These are phyloP conservation scores for Streptanthus diversifolius DNA, from an alignment of 345 rosid species.

Conservation along the genomic window DNA sequence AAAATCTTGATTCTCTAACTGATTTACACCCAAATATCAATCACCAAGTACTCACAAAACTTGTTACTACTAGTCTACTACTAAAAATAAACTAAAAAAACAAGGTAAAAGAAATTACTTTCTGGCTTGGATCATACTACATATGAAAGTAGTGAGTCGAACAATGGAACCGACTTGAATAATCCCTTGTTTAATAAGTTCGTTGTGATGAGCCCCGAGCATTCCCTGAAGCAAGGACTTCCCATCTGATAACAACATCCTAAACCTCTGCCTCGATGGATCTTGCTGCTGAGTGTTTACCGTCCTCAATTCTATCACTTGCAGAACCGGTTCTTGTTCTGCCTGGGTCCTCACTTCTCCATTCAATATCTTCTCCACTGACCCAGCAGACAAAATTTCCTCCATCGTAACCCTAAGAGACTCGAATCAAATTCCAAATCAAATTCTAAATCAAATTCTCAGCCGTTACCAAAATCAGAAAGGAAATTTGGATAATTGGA, in stretches of 20 bases:
- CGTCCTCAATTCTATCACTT: conserved; percentile 57
- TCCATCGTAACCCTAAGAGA: conserved; percentile 27
- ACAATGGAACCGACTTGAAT: conserved; percentile 65
- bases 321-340: conserved; percentile 57
- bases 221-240: conserved; percentile 54
- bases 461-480: not conserved
- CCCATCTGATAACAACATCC: conserved; percentile 72
- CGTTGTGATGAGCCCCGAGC: conserved; percentile 58
- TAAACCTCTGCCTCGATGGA: conserved; percentile 46
- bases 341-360: conserved; percentile 40
- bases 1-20: not conserved
- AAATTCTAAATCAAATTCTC: not conserved
- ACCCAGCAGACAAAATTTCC: conserved; percentile 57
- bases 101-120: conserved; percentile 34
- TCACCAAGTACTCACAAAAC: not conserved
- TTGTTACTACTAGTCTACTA: not conserved
- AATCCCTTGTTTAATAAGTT: conserved; percentile 48
- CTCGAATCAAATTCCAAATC: not conserved
- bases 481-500: not conserved
- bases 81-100: not conserved
- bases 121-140: conserved; percentile 52
- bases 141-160: conserved; percentile 47
- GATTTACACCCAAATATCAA: not conserved
- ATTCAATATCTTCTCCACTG: conserved; percentile 45
- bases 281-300: conserved; percentile 39